These are phyloP conservation scores for Verbascum thapsus DNA, from an alignment of 257 asterid genomes.

Conservation along the genomic window DNA sequence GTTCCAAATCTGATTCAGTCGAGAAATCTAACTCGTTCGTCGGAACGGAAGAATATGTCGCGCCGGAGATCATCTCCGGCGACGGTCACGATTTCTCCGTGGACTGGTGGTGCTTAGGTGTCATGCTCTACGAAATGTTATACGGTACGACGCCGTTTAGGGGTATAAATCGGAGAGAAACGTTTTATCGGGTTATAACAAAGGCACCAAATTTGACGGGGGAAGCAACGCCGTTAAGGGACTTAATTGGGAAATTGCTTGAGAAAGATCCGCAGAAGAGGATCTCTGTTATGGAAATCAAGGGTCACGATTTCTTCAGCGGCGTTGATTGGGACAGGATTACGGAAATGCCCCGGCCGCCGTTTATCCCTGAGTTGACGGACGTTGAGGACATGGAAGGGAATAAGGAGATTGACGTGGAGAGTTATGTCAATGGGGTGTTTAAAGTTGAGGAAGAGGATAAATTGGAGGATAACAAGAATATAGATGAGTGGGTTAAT, in stretches of 20 bases:
- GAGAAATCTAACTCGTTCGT: constrained; percentile 90
- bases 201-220: constrained; percentile 69
- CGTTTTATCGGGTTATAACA: constrained; percentile 55
- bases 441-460: constrained; percentile 47
- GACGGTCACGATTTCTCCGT: constrained; percentile 92
- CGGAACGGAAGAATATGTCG: constrained; percentile 93
- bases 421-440: constrained; percentile 62
- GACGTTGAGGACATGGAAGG: constrained; percentile 52
- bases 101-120: constrained; percentile 96
- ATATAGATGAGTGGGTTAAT: constrained; percentile 45
- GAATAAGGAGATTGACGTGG: constrained; percentile 64
- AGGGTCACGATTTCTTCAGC: constrained; percentile 60
- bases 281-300: constrained; percentile 53
- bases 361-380: constrained; percentile 69
- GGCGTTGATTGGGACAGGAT: constrained; percentile 71
- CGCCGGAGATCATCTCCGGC: constrained; percentile 84
- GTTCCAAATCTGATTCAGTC: constrained; percentile 43
- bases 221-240: constrained; percentile 76
- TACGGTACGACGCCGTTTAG: constrained; percentile 88
- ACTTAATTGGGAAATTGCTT: constrained; percentile 70
- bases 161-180: constrained; percentile 72
- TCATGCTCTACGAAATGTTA: constrained; percentile 85
- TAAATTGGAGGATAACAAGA: constrained; percentile 31
- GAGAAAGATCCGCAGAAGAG: constrained; percentile 80
- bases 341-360: constrained; percentile 74